Evolutionary conservation across 2,329 filamentous ascomycete genomes (phyloP).

Genomic region (Tolypocladium inflatum): DNA sequence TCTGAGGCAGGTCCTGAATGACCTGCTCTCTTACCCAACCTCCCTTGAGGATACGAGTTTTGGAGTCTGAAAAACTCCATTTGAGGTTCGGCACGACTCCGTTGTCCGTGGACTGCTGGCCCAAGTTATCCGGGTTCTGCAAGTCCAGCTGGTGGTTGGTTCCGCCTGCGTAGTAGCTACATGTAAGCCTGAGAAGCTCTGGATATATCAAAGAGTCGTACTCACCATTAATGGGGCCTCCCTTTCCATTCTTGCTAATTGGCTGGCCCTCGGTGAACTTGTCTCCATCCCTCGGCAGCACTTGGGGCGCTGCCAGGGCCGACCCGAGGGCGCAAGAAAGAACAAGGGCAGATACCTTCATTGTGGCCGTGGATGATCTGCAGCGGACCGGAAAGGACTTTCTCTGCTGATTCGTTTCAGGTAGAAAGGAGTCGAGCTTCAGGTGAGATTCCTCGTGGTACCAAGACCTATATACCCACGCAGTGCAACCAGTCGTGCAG

Average conservation of each 20-base stretch:
- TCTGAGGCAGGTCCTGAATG: conserved; percentile 55
- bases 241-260: conserved; percentile 46
- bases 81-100: conserved; percentile 59
- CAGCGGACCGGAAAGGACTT: neutral
- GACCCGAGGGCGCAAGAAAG: conserved; percentile 3
- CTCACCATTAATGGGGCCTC: conserved; percentile 47
- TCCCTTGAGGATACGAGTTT: conserved; percentile 50
- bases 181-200: neutral
- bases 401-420: too few species aligned
- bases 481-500: neutral
- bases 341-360: neutral
- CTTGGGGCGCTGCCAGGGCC: conserved; percentile 10
- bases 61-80: conserved; percentile 61
- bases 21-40: conserved; percentile 61
- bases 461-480: neutral
- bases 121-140: conserved; percentile 55
- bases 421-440: too few species aligned
- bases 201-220: neutral
- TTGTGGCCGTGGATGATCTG: neutral
- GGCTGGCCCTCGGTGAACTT: conserved; percentile 44
- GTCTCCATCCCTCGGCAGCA: conserved; percentile 11
- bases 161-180: conserved; percentile 35
- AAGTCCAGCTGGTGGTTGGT: conserved; percentile 53
- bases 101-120: conserved; percentile 50
- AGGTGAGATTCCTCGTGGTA: too few species aligned